These are phyloP conservation scores for Diatrype stigma DNA, from an alignment of 2,329 filamentous ascomycete species.

Conservation along the genomic window DNA sequence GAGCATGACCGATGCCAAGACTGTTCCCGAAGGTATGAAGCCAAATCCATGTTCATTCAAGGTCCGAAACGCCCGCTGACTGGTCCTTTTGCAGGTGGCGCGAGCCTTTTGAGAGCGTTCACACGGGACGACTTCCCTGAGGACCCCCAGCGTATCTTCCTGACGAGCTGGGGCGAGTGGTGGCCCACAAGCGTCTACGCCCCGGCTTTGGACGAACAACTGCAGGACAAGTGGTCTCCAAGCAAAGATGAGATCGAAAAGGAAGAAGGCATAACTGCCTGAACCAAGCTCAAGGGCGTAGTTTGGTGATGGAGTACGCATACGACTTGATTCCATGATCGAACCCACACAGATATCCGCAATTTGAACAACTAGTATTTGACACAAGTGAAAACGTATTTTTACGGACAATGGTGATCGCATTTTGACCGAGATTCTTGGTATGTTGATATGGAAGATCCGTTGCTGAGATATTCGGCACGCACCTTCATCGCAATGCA, in stretches of 20 bases:
- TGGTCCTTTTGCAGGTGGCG: slow-evolving; percentile 33
- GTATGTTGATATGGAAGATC: too few relatives aligned
- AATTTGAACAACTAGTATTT: too few relatives aligned
- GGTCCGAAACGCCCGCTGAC: too few relatives aligned
- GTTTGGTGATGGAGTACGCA: background rate
- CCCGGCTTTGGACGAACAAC: slow-evolving; percentile 36
- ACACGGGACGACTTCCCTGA: slow-evolving; percentile 42
- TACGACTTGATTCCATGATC: background rate
- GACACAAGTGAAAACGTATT: too few relatives aligned
- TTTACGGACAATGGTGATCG: too few relatives aligned
- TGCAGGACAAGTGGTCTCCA: slow-evolving; percentile 50
- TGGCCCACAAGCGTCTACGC: slow-evolving; percentile 42
- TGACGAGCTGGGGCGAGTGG: slow-evolving; percentile 56
- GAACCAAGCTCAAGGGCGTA: background rate
- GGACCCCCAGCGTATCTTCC: slow-evolving; percentile 48
- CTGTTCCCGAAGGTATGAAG: slow-evolving; percentile 38
- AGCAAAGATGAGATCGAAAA: slow-evolving; percentile 44
- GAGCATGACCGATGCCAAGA: slow-evolving; percentile 44
- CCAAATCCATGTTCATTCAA: background rate
- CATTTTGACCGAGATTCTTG: too few relatives aligned
- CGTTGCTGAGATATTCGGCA: too few relatives aligned
- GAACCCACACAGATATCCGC: too few relatives aligned
- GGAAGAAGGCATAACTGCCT: slow-evolving; percentile 29
- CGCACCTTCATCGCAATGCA: too few relatives aligned
- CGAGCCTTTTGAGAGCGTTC: slow-evolving; percentile 41